These are phyloP conservation scores for Paramarasmius palmivorus DNA, from an alignment of 1,284 basidiomycete genomes.

Conservation along the genomic window DNA sequence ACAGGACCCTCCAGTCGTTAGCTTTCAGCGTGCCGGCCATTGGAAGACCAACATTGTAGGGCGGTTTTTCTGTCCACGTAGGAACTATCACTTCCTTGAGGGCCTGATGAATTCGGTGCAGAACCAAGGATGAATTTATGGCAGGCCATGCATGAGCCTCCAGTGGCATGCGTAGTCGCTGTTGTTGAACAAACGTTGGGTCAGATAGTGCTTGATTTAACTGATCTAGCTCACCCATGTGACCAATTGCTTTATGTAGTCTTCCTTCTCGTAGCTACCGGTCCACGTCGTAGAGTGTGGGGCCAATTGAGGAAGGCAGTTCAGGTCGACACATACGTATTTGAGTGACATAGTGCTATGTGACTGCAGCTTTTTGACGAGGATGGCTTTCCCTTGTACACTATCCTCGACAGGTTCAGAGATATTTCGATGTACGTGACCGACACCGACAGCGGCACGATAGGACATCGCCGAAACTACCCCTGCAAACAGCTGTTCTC, in stretches of 20 bases:
- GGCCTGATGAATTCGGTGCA: conserved; percentile 4
- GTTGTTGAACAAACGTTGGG: too few species aligned
- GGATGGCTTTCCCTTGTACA: too few species aligned
- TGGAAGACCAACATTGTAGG: conserved; percentile 1
- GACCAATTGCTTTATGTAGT: conserved; percentile 2
- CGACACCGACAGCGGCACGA: conserved; percentile 3
- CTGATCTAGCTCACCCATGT: conserved; percentile 1
- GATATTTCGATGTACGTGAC: conserved; percentile 6
- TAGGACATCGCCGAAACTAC: too few species aligned
- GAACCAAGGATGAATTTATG: background rate
- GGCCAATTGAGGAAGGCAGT: conserved; percentile 5
- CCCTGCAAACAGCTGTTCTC: too few species aligned
- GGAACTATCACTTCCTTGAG: conserved; percentile 2
- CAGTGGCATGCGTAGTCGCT: background rate
- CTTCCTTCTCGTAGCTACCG: conserved; percentile 1
- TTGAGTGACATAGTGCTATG: background rate
- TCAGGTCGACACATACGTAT: conserved; percentile 9
- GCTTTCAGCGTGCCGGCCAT: conserved; percentile 11
- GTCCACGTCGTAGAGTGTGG: too few species aligned
- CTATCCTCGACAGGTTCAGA: background rate
- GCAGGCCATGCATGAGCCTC: background rate
- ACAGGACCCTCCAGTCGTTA: conserved; percentile 9
- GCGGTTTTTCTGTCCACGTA: conserved; percentile 7
- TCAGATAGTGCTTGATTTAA: background rate
- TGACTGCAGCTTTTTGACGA: background rate